Conservation (phyloP, 495 filamentous ascomycete species). For the Neurospora sp. region DNA sequence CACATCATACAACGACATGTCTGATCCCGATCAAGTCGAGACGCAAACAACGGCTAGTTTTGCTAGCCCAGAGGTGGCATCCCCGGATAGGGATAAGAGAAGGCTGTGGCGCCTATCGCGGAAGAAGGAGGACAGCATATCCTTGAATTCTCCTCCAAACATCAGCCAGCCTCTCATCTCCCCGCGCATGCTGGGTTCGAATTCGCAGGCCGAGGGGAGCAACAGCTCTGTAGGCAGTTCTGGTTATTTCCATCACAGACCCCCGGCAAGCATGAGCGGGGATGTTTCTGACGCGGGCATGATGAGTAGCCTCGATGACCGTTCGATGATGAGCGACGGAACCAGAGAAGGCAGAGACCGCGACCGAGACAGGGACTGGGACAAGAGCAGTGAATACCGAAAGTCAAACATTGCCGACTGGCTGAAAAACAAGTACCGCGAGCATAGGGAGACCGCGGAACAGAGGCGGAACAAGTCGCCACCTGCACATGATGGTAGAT, state of each 20-base stretch:
- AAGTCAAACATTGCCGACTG: slow-evolving; percentile 66
- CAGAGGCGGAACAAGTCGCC: slow-evolving; percentile 43
- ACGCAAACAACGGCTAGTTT: slow-evolving; percentile 30
- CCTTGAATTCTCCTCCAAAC: slow-evolving; percentile 2
- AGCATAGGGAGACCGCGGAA: slow-evolving; percentile 59
- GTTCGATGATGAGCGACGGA: slow-evolving; percentile 10
- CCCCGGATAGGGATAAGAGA: slow-evolving; percentile 51
- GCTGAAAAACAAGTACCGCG: slow-evolving; percentile 74
- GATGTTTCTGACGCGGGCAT: slow-evolving; percentile 39
- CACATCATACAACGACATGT: slow-evolving; percentile 67
- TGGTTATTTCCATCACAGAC: slow-evolving; percentile 21
- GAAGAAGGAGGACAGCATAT: slow-evolving; percentile 39
- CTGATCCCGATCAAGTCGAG: slow-evolving; percentile 63
- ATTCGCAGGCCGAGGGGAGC: slow-evolving; percentile 56
- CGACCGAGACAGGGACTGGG: slow-evolving; percentile 24
- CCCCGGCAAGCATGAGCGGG: slow-evolving; percentile 44
- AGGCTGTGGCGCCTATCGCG: slow-evolving; percentile 69
- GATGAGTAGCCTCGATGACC: slow-evolving; percentile 26
- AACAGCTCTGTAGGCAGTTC: slow-evolving; percentile 58
- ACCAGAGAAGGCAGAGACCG: background rate
- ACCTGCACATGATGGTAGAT: slow-evolving; percentile 9
- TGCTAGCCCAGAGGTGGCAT: slow-evolving; percentile 21
- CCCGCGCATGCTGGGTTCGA: slow-evolving; percentile 46
- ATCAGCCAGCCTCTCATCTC: slow-evolving; percentile 30
- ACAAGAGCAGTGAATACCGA: slow-evolving; percentile 44